A percentile compares a stretch with the other conserved stretches of the same genome.
Evolutionary conservation across 345 rosid genomes (phyloP).

Genomic region (Nasturtium officinale): DNA sequence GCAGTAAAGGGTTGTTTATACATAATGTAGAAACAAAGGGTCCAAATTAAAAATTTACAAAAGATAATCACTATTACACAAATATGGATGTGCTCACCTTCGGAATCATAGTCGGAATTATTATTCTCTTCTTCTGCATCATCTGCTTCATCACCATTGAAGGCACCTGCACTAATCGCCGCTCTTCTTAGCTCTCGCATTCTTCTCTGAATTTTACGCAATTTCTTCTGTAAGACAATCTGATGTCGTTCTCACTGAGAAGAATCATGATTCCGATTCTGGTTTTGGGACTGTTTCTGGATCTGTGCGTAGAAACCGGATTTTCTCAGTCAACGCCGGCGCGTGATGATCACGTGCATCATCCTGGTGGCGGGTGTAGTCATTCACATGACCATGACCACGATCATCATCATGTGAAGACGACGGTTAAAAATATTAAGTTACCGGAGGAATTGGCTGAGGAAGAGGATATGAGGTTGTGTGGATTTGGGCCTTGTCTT

Average conservation of each 20-base stretch:
- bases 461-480: slow-evolving; percentile 87
- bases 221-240: not conserved
- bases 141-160: slow-evolving; percentile 75
- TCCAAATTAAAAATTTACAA: not conserved
- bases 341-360: slow-evolving; percentile 49
- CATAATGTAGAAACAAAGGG: not conserved
- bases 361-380: slow-evolving; percentile 49
- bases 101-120: slow-evolving; percentile 74
- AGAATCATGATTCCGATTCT: slow-evolving; percentile 32
- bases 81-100: slow-evolving; percentile 68
- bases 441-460: slow-evolving; percentile 94
- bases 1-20: not conserved
- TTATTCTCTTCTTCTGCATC: slow-evolving; percentile 61
- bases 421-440: slow-evolving; percentile 41
- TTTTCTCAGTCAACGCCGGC: slow-evolving; percentile 55
- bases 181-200: slow-evolving; percentile 31
- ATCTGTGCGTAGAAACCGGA: slow-evolving; percentile 56
- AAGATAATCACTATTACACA: not conserved
- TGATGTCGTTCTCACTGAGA: slow-evolving; percentile 42
- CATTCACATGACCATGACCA: slow-evolving; percentile 49
- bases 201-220: not conserved
- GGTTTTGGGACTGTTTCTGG: slow-evolving; percentile 41
- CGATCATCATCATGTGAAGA: slow-evolving; percentile 38
- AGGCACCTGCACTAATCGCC: slow-evolving; percentile 62
- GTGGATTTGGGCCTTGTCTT: slow-evolving; percentile 65